Conservation (phyloP, 2,329 filamentous ascomycete species). For the Fusarium drepaniforme region DNA sequence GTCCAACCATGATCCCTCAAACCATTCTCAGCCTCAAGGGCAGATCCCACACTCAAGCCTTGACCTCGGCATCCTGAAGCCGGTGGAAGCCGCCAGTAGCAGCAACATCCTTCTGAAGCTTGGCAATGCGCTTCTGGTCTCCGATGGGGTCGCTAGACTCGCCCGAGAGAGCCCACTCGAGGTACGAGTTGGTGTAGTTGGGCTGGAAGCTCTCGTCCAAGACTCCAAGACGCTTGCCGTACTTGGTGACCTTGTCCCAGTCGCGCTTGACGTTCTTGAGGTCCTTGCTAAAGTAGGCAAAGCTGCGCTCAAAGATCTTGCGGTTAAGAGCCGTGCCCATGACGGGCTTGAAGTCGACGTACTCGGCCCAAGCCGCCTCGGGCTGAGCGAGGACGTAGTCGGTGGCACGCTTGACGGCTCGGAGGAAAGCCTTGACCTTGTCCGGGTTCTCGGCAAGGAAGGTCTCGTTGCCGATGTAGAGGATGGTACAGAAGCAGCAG, state of each 20-base stretch:
- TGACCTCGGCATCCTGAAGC: slow-evolving; percentile 47
- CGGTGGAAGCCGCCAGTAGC: slow-evolving; percentile 73
- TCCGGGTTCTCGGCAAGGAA: slow-evolving; percentile 77
- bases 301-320: slow-evolving; percentile 85
- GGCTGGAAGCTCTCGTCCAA: slow-evolving; percentile 72
- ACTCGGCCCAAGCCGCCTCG: slow-evolving; percentile 73
- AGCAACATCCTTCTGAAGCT: slow-evolving; percentile 76
- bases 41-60: slow-evolving; percentile 18
- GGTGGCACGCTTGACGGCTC: slow-evolving; percentile 79
- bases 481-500: slow-evolving; percentile 86
- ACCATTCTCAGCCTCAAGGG: neutral
- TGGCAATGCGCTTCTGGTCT: slow-evolving; percentile 81
- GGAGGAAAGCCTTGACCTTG: slow-evolving; percentile 76
- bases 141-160: slow-evolving; percentile 76
- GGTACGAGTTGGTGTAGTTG: slow-evolving; percentile 81
- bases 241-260: slow-evolving; percentile 82
- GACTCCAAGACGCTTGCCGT: slow-evolving; percentile 80
- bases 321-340: slow-evolving; percentile 77
- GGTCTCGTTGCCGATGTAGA: slow-evolving; percentile 82
- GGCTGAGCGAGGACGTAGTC: slow-evolving; percentile 77
- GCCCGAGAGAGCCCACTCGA: slow-evolving; percentile 73
- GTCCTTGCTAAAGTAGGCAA: slow-evolving; percentile 80
- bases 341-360: slow-evolving; percentile 77
- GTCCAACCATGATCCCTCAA: neutral
- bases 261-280: slow-evolving; percentile 81